Evolutionary conservation across 805 yeast genomes (phyloP), one percentile per base, ranked within the genome.

Genomic region (Yarrowia keelungensis): DNA sequence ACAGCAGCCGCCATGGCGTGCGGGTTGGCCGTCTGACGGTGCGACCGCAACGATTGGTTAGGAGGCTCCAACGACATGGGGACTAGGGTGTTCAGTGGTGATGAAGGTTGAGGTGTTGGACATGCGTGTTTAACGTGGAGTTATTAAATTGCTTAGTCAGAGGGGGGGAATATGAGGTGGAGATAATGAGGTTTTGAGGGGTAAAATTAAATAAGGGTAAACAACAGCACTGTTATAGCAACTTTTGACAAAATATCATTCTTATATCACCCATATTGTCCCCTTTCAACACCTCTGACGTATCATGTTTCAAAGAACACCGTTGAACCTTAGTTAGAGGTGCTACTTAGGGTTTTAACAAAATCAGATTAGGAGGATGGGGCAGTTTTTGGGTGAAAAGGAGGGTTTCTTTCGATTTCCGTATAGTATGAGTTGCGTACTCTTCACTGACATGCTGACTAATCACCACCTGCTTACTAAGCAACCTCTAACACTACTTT

Each of bases 11-110:
- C 46, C 49, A 36, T 42, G 32, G 45, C 42, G 58, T 47, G 45
- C 51, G 56, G 38, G 50, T 69, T 47, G 70, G 72, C 71, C 53
- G 76, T 74, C 69, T 74, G 76, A 22, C 76, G 69, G 67, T 74
- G 76, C 69, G 71, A 71, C 39, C 76, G 69, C 69, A 74, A 67
- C 45, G 76, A 74, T 61, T 73, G 73, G 41, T 72, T 72, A 8
- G 71, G 71, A 35, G 59, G 65, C 36, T 64, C 69, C 68, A 69
- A 53, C n/a, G 42, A 39, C 59, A 41, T 42, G n/a, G 19, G 19
- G 19, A 19, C 15, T 32, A 5, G 32, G 5, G 45, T 12, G 35
- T 51, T 3, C 14, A 10, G 45, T 38, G 38, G 41, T 8, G 61
- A 38, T 35, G 59, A 22, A 8, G 32, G 35, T 26, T 26, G 32